A percentile compares a stretch with the other conserved stretches of the same genome.
Conservation (phyloP, 257 asterid species). For the Coffea canephora region DNA sequence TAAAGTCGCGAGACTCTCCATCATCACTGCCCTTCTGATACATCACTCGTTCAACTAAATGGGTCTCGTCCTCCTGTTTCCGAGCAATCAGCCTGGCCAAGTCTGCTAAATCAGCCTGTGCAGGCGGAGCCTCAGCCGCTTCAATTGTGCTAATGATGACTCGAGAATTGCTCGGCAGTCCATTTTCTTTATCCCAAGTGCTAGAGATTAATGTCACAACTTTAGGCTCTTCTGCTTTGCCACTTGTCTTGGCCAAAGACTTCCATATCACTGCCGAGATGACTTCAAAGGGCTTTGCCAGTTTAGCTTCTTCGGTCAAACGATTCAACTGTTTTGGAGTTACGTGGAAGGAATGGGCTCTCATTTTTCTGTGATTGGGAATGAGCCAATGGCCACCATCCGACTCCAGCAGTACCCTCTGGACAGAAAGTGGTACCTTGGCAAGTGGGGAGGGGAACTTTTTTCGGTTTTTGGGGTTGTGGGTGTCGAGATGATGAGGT, state of each 20-base stretch:
- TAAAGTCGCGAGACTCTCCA: slow-evolving; percentile 26
- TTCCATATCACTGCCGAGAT: slow-evolving; percentile 63
- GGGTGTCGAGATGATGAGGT: neutral
- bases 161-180: slow-evolving; percentile 26
- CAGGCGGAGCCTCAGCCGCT: slow-evolving; percentile 8
- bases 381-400: slow-evolving; percentile 54
- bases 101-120: slow-evolving; percentile 27
- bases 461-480: neutral
- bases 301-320: neutral
- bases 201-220: slow-evolving; percentile 37
- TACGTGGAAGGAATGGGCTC: slow-evolving; percentile 40
- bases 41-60: slow-evolving; percentile 25
- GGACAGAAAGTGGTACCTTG: slow-evolving; percentile 35
- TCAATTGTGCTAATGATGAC: slow-evolving; percentile 41
- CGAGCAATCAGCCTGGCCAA: slow-evolving; percentile 35
- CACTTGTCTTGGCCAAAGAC: slow-evolving; percentile 51
- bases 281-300: slow-evolving; percentile 38
- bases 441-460: slow-evolving; percentile 10
- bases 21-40: slow-evolving; percentile 20
- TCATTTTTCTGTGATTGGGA: slow-evolving; percentile 42
- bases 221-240: slow-evolving; percentile 21
- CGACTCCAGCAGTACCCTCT: slow-evolving; percentile 34
- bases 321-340: slow-evolving; percentile 26
- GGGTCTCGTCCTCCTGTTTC: slow-evolving; percentile 41
- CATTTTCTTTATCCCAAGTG: neutral